Percentiles rank a stretch among this genome's conserved stretches.
Evolutionary conservation across 306 rosid genomes (phyloP).

Genomic region (Vigna hirtella): DNA sequence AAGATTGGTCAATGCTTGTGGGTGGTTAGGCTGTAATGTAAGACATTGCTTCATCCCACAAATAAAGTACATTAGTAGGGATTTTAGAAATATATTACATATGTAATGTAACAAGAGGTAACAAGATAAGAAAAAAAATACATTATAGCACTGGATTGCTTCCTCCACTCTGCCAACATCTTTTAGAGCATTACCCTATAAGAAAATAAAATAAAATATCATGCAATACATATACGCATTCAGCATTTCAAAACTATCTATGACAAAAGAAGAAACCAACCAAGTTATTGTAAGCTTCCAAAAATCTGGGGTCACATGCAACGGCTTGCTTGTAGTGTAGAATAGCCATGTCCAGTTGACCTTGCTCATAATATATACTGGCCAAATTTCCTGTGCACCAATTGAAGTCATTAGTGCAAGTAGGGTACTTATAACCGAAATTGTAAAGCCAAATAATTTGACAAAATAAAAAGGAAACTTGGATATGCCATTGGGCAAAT

Average conservation of each 20-base stretch:
- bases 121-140: slow-evolving; percentile 50
- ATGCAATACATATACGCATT: neutral
- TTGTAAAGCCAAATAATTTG: slow-evolving; percentile 2
- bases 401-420: slow-evolving; percentile 1
- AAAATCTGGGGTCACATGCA: slow-evolving; percentile 84
- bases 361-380: slow-evolving; percentile 89
- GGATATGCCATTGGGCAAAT: neutral
- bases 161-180: slow-evolving; percentile 95
- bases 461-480: neutral
- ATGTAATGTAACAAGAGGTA: slow-evolving; percentile 7
- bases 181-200: slow-evolving; percentile 94
- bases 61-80: slow-evolving; percentile 43
- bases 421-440: neutral
- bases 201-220: slow-evolving; percentile 20
- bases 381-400: slow-evolving; percentile 86
- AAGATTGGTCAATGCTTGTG: slow-evolving; percentile 96
- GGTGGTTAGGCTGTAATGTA: slow-evolving; percentile 86
- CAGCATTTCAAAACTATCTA: neutral
- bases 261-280: slow-evolving; percentile 54
- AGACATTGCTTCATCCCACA: slow-evolving; percentile 87
- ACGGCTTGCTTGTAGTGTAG: slow-evolving; percentile 96
- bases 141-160: slow-evolving; percentile 94
- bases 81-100: slow-evolving; percentile 1
- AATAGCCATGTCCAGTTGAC: slow-evolving; percentile 93
- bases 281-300: slow-evolving; percentile 99